These are phyloP conservation scores for Candida oleophila DNA, from an alignment of 805 yeast genomes.

Conservation along the genomic window DNA sequence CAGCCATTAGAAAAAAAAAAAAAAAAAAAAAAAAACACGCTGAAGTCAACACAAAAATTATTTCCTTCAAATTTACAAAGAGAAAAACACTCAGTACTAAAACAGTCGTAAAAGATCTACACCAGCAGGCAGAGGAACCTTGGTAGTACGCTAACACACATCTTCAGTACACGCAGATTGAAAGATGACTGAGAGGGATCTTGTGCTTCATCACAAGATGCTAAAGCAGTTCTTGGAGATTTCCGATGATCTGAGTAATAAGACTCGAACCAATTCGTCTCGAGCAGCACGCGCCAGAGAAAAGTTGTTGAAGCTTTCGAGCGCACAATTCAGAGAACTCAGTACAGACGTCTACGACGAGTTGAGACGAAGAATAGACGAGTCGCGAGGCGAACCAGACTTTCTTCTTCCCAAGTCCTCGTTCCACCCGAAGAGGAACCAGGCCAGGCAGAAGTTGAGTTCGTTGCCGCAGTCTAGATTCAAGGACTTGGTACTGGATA, in stretches of 20 bases:
- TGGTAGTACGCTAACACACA: too few species aligned
- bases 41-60: background rate
- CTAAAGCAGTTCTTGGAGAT: conserved; percentile 51
- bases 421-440: conserved; percentile 92
- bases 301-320: conserved; percentile 76
- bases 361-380: conserved; percentile 71
- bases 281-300: conserved; percentile 82
- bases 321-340: conserved; percentile 82
- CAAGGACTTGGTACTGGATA: conserved; percentile 87
- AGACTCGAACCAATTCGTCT: conserved; percentile 43
- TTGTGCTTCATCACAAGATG: conserved; percentile 47
- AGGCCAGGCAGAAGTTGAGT: conserved; percentile 89
- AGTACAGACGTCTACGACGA: conserved; percentile 96
- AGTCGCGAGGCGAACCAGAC: conserved; percentile 56
- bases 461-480: conserved; percentile 79
- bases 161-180: too few species aligned
- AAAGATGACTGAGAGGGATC: conserved; percentile 30
- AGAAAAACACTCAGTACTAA: background rate
- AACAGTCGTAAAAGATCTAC: too few species aligned
- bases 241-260: conserved; percentile 44
- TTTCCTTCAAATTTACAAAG: background rate
- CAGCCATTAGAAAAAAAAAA: too few species aligned
- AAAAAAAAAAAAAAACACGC: background rate
- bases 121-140: too few species aligned
- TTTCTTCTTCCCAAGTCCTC: conserved; percentile 65